Base-by-base conservation (phyloP, 495 filamentous ascomycete genomes). In the Aspergillus homomorphus region DNA sequence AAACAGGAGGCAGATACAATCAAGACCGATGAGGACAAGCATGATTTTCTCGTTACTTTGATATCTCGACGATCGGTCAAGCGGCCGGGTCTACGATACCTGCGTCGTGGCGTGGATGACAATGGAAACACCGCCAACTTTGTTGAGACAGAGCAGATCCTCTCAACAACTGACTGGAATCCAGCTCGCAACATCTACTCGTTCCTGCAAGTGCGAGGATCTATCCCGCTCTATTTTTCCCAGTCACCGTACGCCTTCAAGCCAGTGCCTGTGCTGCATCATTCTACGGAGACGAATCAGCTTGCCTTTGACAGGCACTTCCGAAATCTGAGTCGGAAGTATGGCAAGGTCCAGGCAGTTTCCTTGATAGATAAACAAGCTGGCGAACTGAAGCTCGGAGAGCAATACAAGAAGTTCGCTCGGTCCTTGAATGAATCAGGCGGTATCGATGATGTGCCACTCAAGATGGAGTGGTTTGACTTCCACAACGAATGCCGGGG, bases 171-270 rank as follows among this genome's bases (percentile, higher is more conserved):
- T 2, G 76, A 79, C 15, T 91, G 86, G 85, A 75, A 83, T 26
- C 63, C 79, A 0, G 78, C 80, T 6, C 79, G 76, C 19, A 89
- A 85, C 61, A 75, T 88, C 8, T 89, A 89, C 71, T 94, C 91
- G 0, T 95, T 94, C 60, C 74, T 92, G 14, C 93, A 98, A 68
- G 77, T 90, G 19, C 81, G 93, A 44, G 93, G 91, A 0, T 96
- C 91, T 14, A 91, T 97, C 56, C 93, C 93, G 0, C 67, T 97
- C 3, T 98, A 90, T 73, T 98, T 96, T 66, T 91, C 91, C 0
- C 94, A 98, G 69, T 89, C 87, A 0, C 92, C 94, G 2, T 97
- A 96, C 68, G 88, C 89, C 4, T 86, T 98, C 61, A 96, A 96
- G 67, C 94, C 94, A 0, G 73, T 90, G 23, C 92, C 94, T 0